Base-by-base conservation (phyloP, 192 early-diverging fungal species). In the Endogone sp. region DNA sequence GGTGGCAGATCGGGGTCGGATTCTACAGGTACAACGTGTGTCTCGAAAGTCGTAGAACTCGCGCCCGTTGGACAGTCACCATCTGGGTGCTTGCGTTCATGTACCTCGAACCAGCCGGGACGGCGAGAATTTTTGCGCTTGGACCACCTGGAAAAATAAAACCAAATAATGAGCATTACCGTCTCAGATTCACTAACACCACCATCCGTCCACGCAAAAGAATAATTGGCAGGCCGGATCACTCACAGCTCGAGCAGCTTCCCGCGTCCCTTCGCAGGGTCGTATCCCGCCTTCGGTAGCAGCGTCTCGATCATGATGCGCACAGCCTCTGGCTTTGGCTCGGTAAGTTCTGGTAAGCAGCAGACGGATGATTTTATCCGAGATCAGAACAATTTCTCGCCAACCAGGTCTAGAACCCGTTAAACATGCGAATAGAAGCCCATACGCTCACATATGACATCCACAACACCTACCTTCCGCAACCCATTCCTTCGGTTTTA, bases 271-370 rank as follows among this genome's bases (percentile, higher is more conserved):
- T 66, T 30, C 16, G 64, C 58, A 4, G 76, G 64, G 10, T 77
- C 62, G 62, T 83, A 82, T 2, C 66, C 67, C 8, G 81, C 83
- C 58, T 82, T 77, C 2, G 85, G 85, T 54, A 87, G 24, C 54
- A 87, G 55, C 16, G 80, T 87, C 70, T 87, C 83, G 66, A 87
- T 87, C 85, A 84, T 87, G 22, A 84, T 79, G 58, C 76, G 81
- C 11, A 81, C 73, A 44, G 73, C 75, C 2, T 65, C 56, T 4
- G 85, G 85, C 63, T 85, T 85, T 10, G 81, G 81, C 58, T 81
- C 83, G 0, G 83, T 84, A 62, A 76, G 84, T 58, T 79, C 77
- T 75, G 59, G n/a, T n/a, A n/a, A n/a, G n/a, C n/a, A n/a, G n/a
- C n/a, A n/a, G n/a, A n/a, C n/a, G n/a, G n/a, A n/a, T n/a, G n/a